Percentiles rank a stretch among this genome's conserved stretches.
Evolutionary conservation across 1,284 basidiomycete genomes (phyloP).

Genomic region (Trichosporon sp.): DNA sequence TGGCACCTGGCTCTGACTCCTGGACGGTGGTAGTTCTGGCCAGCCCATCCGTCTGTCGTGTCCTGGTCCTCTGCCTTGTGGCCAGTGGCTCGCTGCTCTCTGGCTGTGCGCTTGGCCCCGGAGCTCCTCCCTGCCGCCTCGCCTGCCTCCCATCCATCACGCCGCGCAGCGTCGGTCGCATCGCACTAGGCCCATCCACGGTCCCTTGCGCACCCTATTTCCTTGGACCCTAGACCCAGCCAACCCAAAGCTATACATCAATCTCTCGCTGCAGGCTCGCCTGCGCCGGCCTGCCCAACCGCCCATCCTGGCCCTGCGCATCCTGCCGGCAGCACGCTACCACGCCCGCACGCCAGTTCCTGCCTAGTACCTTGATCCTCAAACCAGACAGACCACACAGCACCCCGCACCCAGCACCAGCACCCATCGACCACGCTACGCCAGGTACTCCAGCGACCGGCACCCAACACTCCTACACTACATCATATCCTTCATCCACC

Average conservation of each 20-base stretch:
- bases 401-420: neutral
- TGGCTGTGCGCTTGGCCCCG: neutral
- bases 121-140: neutral
- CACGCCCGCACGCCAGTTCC: neutral
- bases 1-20: neutral
- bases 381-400: neutral
- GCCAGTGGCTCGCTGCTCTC: no score
- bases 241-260: constrained; percentile 6
- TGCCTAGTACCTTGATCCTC: constrained; percentile 2
- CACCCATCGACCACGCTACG: neutral
- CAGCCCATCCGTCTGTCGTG: neutral
- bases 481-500: constrained; percentile 7
- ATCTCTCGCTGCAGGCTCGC: neutral
- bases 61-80: neutral
- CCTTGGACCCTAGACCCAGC: constrained; percentile 1
- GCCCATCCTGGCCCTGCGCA: neutral
- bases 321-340: neutral
- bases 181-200: constrained; percentile 6
- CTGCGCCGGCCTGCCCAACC: no score
- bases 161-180: neutral
- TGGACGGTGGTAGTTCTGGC: neutral
- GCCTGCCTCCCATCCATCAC: neutral
- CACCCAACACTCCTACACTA: neutral
- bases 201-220: constrained; percentile 3
- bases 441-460: neutral